Evolutionary conservation across 352 stramenopile species (phyloP).

Genomic region (Phytophthora melonis): DNA sequence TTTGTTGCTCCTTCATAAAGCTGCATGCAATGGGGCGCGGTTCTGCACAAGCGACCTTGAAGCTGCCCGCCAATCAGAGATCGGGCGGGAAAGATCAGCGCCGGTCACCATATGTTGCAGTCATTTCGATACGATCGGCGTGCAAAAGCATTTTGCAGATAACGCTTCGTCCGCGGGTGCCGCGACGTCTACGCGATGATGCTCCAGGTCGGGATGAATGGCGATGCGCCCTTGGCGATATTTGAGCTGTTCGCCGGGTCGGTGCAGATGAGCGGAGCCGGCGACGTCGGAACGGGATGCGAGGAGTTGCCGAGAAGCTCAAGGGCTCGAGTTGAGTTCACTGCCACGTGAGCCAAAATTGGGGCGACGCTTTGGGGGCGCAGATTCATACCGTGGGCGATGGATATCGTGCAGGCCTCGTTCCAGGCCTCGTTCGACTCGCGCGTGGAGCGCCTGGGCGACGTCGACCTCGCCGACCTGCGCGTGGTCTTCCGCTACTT

Average conservation of each 20-base stretch:
- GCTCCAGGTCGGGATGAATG: constrained; percentile 7
- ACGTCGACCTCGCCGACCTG: constrained; percentile 63
- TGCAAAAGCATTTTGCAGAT: no score
- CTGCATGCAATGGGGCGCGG: no score
- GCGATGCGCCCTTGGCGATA: constrained; percentile 1
- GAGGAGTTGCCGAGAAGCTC: neutral
- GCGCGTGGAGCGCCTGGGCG: constrained; percentile 55
- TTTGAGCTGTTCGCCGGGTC: constrained; percentile 24
- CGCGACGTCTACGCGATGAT: neutral
- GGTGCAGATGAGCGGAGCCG: constrained; percentile 9
- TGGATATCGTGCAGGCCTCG: constrained; percentile 71
- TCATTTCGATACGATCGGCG: no score
- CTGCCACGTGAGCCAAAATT: neutral
- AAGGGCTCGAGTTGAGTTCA: neutral
- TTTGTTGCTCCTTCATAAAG: neutral
- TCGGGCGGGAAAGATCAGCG: neutral
- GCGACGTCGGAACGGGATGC: constrained; percentile 18
- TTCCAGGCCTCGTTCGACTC: constrained; percentile 76
- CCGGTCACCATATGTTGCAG: constrained; percentile 9
- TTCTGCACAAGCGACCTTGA: constrained; percentile 8
- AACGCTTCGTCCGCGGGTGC: neutral
- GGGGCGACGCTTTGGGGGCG: constrained; percentile 12
- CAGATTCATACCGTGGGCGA: constrained; percentile 5
- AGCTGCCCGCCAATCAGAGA: constrained; percentile 29
- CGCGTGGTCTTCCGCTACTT: constrained; percentile 79